Evolutionary conservation across 805 yeast genomes (phyloP).

Genomic region (Metschnikowia arizonensis): DNA sequence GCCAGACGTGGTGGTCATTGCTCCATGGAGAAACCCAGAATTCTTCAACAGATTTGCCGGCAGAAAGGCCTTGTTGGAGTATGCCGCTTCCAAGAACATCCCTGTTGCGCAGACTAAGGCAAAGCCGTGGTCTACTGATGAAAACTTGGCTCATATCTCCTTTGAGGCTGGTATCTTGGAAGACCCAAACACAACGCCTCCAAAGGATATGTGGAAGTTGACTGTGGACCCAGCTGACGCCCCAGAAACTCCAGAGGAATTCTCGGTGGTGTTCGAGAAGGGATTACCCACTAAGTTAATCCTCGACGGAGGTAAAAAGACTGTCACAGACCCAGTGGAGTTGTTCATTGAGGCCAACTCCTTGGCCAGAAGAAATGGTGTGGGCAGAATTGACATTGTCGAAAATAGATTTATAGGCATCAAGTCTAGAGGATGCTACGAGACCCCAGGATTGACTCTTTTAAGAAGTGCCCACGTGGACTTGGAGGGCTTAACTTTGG

Average conservation of each 20-base stretch:
- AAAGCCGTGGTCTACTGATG: conserved; percentile 99
- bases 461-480: conserved; percentile 94
- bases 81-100: conserved; percentile 87
- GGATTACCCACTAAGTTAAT: conserved; percentile 85
- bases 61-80: conserved; percentile 91
- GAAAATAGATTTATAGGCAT: conserved; percentile 98
- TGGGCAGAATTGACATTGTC: conserved; percentile 98
- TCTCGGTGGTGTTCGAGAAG: conserved; percentile 73
- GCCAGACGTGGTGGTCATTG: conserved; percentile 94
- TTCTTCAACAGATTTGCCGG: conserved; percentile 97
- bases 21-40: conserved; percentile 98
- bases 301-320: conserved; percentile 55
- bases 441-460: conserved; percentile 96
- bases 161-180: conserved; percentile 99
- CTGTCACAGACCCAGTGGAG: conserved; percentile 83
- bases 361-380: conserved; percentile 98
- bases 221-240: conserved; percentile 95
- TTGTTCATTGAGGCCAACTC: conserved; percentile 89
- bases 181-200: conserved; percentile 98
- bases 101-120: conserved; percentile 97
- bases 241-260: conserved; percentile 88
- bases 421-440: conserved; percentile 99
- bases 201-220: conserved; percentile 99
- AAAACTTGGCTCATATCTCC: conserved; percentile 97
- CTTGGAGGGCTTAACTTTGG: conserved; percentile 93